A percentile compares a stretch with the other conserved stretches of the same genome.
Evolutionary conservation across 1,284 basidiomycete species (phyloP).

Genomic region (Pterulicium gracile): DNA sequence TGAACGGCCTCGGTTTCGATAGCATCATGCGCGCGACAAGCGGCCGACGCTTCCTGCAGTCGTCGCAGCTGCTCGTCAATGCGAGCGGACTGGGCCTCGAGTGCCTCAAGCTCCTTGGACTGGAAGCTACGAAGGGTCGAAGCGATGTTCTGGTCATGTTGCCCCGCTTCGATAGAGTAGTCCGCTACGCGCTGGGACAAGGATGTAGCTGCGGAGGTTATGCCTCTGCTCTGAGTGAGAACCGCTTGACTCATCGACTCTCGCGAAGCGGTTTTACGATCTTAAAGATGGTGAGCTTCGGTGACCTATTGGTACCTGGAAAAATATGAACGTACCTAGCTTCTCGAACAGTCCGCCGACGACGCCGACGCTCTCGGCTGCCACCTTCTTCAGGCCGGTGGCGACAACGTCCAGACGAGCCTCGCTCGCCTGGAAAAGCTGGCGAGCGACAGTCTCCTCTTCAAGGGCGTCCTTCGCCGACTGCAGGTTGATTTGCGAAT

Average conservation of each 20-base stretch:
- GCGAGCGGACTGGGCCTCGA: conserved; percentile 39
- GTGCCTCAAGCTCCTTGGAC: conserved; percentile 41
- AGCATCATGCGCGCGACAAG: conserved; percentile 46
- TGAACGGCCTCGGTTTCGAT: conserved; percentile 42
- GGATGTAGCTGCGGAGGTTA: conserved; percentile 37
- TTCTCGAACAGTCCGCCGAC: conserved; percentile 73
- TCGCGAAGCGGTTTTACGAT: conserved; percentile 65
- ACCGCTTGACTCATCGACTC: conserved; percentile 59
- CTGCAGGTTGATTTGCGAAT: conserved; percentile 44
- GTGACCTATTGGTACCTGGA: too few relatives aligned
- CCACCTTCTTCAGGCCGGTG: conserved; percentile 51
- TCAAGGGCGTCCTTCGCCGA: conserved; percentile 48
- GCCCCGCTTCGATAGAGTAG: conserved; percentile 47
- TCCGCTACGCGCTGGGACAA: conserved; percentile 52
- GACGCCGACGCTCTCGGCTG: conserved; percentile 62
- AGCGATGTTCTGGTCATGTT: conserved; percentile 42
- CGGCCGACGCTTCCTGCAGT: conserved; percentile 45
- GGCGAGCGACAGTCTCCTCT: conserved; percentile 68
- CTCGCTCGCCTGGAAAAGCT: conserved; percentile 75
- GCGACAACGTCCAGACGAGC: conserved; percentile 63
- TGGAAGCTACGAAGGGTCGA: conserved; percentile 47
- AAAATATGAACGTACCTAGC: conserved; percentile 46
- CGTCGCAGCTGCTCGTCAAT: conserved; percentile 52
- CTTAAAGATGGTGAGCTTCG: conserved; percentile 30
- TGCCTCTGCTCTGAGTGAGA: conserved; percentile 46